These are phyloP conservation scores for Hypoxylon sp. DNA, from an alignment of 2,329 filamentous ascomycete genomes.

Conservation along the genomic window DNA sequence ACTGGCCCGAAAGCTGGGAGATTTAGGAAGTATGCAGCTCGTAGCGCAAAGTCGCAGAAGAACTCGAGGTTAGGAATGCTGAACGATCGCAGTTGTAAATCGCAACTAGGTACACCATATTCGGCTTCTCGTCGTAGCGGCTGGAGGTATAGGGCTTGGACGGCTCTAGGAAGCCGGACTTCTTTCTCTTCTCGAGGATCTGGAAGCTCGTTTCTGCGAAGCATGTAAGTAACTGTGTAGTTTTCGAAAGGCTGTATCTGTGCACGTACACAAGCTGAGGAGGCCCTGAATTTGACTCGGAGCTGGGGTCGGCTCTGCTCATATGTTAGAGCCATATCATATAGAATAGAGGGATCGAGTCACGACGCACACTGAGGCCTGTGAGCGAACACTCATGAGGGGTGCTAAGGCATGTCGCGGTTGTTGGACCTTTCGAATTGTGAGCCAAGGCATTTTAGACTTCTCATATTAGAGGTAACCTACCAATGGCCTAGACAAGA, in stretches of 20 bases:
- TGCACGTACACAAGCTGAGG: constrained; percentile 46
- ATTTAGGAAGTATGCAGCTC: constrained; percentile 93
- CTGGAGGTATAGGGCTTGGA: constrained; percentile 88
- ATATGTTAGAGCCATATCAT: constrained; percentile 26
- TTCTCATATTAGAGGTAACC: constrained; percentile 1
- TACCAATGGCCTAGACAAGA: constrained; percentile 52
- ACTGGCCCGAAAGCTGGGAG: constrained; percentile 89
- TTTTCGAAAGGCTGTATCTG: background rate
- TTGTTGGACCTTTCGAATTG: constrained; percentile 47
- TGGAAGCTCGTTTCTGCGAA: constrained; percentile 49
- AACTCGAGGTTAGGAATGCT: constrained; percentile 91
- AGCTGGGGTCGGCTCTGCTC: constrained; percentile 31
- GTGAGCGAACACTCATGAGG: constrained; percentile 47
- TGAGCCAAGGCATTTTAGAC: constrained; percentile 33
- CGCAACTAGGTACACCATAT: constrained; percentile 86
- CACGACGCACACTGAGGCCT: constrained; percentile 50
- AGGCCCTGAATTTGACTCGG: constrained; percentile 16
- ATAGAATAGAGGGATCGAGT: background rate
- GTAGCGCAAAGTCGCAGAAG: constrained; percentile 93
- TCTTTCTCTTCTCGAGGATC: constrained; percentile 48
- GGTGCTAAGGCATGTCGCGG: constrained; percentile 48
- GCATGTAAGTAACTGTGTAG: constrained; percentile 38
- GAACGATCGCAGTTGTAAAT: constrained; percentile 94
- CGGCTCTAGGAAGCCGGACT: constrained; percentile 78
- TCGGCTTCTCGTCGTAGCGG: constrained; percentile 82